Evolutionary conservation across 805 yeast species (phyloP), one percentile per base, ranked within the genome.

Genomic region (Peterozyma xylosa): DNA sequence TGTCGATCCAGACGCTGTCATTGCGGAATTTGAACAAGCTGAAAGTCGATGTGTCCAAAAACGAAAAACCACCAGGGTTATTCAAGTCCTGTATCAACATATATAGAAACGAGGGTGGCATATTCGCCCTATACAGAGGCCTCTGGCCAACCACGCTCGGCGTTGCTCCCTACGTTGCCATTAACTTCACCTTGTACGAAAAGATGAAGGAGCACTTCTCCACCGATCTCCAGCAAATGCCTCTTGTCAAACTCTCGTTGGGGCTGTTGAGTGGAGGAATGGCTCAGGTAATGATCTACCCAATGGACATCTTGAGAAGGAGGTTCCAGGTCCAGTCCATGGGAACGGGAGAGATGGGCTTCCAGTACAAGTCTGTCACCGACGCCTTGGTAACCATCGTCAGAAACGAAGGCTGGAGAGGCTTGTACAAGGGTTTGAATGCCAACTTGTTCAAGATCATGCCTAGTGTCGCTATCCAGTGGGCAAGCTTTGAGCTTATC

Each of bases 381-480:
- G 84, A 86, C 53, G 98, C 97, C 0, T 59, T 91, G 30, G 58
- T 64, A 3, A 74, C 83, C 5, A 87, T 91, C 33, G 80, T 83
- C 46, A 71, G 64, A 49, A 64, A 70, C 16, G 98, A 91, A 60
- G 97, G 97, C 1, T 66, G 71, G 40, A 66, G 60, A 37, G 91
- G 90, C 1, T 75, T 84, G 34, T 84, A 82, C 64, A 82, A 77
- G 54, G 91, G 91, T 0, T 68, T 83, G 59, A 71, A 80, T 2
- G 93, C 95, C 1, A 88, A 88, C 57, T 69, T 87, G 59, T 82
- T 86, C 70, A 91, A 90, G 59, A 93, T 91, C 3, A 85, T 88
- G 39, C 97, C 98, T 0, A 81, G 93, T 11, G 91, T 93, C 90
- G 98, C 98, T 3, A 88, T 90, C 14, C 87, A 91, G 48, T 91